phyloP scores from a whole-genome alignment of 345 rosid species.

The Eucalyptus cladocalyx region DNA sequence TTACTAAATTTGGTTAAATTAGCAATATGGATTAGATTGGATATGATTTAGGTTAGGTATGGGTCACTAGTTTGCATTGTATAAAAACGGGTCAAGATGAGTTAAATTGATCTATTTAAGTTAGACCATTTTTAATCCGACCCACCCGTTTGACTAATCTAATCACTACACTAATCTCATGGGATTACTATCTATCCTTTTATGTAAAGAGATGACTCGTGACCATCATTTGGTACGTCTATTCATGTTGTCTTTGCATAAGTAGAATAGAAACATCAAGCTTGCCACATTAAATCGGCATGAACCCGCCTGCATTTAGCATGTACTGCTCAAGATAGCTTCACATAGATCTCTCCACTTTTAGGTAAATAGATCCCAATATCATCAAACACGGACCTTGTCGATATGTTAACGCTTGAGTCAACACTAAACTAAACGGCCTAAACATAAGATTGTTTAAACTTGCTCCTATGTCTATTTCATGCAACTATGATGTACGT shows the following conservation, averaged over 20 bases:
- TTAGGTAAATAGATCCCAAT: neutral
- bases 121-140: too few relatives aligned
- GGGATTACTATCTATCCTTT: neutral
- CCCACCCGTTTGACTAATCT: neutral
- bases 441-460: neutral
- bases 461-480: neutral
- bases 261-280: neutral
- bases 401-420: neutral
- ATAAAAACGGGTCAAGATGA: too few relatives aligned
- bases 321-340: neutral
- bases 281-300: neutral
- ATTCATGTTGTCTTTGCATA: neutral
- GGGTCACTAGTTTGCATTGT: neutral
- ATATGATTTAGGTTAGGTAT: too few relatives aligned
- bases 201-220: neutral
- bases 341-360: neutral
- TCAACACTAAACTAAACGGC: neutral
- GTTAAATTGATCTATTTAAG: too few relatives aligned
- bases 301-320: neutral
- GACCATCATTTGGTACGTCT: neutral
- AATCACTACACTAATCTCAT: neutral
- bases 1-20: neutral
- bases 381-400: neutral
- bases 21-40: neutral
- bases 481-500: neutral